Percentiles rank a stretch among this genome's conserved stretches.
Evolutionary conservation across 1,284 basidiomycete species (phyloP).

Genomic region (Irpex lacteus): DNA sequence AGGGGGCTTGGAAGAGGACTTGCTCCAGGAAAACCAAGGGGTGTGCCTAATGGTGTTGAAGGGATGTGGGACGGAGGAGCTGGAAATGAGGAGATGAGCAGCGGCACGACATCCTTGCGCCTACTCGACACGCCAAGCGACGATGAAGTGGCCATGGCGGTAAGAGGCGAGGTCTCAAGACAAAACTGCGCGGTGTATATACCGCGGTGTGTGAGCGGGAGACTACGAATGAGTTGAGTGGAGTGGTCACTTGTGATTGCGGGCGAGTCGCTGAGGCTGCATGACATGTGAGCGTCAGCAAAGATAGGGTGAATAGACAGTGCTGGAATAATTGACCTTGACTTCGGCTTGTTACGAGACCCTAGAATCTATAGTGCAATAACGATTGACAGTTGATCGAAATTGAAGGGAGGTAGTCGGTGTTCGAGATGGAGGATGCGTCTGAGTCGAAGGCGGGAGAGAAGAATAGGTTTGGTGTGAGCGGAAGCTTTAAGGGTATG

Average conservation of each 20-base stretch:
- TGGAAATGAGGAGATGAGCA: conserved; percentile 50
- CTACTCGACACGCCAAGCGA: conserved; percentile 19
- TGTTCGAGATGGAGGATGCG: not conserved
- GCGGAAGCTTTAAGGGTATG: not conserved
- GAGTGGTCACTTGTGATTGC: not conserved
- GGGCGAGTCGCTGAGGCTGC: not conserved
- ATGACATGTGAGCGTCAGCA: not conserved
- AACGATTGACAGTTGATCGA: not conserved
- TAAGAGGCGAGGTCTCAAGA: not conserved
- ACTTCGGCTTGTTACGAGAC: not conserved
- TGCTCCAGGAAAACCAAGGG: conserved; percentile 6
- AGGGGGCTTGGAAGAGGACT: conserved; percentile 14
- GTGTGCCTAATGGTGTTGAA: conserved; percentile 26
- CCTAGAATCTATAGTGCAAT: no score
- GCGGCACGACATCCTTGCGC: conserved; percentile 30
- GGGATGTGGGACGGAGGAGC: conserved; percentile 50
- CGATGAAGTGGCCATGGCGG: conserved; percentile 21
- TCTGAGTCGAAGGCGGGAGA: not conserved
- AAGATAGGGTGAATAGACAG: not conserved
- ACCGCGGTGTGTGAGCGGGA: not conserved
- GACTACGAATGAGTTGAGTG: not conserved
- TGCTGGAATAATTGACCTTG: not conserved
- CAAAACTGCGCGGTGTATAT: not conserved
- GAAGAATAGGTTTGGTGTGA: not conserved
- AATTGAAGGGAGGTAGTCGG: not conserved